Base-by-base conservation (phyloP, 768 basidiomycete species). In the Trametes sanguinea region DNA sequence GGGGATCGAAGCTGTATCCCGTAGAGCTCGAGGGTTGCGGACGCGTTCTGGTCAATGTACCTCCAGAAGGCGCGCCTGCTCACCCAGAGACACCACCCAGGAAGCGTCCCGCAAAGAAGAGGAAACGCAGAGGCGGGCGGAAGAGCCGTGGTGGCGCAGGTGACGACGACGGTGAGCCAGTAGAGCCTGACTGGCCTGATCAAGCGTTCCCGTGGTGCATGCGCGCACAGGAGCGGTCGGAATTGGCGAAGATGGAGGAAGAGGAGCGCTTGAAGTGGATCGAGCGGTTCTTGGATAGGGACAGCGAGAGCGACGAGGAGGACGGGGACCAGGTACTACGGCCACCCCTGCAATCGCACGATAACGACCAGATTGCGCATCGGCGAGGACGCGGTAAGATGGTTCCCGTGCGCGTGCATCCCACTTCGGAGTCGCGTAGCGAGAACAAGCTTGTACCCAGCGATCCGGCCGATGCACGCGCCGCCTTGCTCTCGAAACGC, bases 391-490 rank as follows among this genome's bases (percentile, higher is more conserved):
- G 83, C 48, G 86, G 84, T 42, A 90, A 89, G 76, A 83, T 80
- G 80, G 82, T 86, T 13, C 82, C 85, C 6, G 72, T 87, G 22
- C 68, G 75, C 16, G 78, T 75, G 43, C 77, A 83, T 67, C 77
- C 79, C 6, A 73, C 71, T 58, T 58, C 60, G 51, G 66, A 48
- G 45, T 51, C 51, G 10, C 57, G 50, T 4, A 11, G 32, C 44
- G 68, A 72, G 63, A 76, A 67, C 61, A 65, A 76, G 33, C 73
- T 80, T 51, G 77, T 86, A 64, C 82, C 84, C 0, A 84, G 79
- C 63, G 90, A 92, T 71, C 89, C 89, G 3, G 88, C 86, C 2
- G 90, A 93, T 68, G 92, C 92, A 0, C 81, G 85, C 51, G 83
- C 83, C 1, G 91, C 89, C 5, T 76, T 93, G 37, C 74, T 90